Base-by-base conservation (phyloP, 306 rosid species). In the Acacia acuminata region DNA sequence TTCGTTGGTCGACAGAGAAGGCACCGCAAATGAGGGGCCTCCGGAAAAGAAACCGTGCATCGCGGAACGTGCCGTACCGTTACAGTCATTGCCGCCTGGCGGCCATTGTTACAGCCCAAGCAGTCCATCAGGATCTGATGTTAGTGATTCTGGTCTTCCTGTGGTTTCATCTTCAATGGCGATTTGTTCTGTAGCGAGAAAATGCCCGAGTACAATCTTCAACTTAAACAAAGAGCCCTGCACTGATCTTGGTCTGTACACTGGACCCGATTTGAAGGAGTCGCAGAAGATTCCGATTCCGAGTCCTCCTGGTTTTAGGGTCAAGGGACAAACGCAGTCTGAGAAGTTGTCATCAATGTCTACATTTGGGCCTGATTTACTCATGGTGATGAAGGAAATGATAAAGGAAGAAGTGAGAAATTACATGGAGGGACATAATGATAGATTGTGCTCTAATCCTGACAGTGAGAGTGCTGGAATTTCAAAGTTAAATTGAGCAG, bases 361-460 rank as follows among this genome's bases (percentile, higher is more conserved):
- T 56, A 32, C 71, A 32, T 87, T 78, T 38, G 81, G 88, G 38
- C 66, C 89, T 38, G 88, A 85, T 63, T 84, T 89, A 4, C 32
- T 85, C 42, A 43, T 75, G 11, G 72, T 71, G 56, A 78, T 90
- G 89, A 78, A 76, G 83, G 88, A 85, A 67, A 87, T 89, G 88
- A 71, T 90, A 44, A 87, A 63, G 64, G 84, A 70, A 67, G 94
- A 90, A 70, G 89, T 91, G 76, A 82, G 55, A 77, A 84, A 56
- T 75, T 91, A 82, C 86, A 89, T 91, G 81, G 88, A 51, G 60
- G 71, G 70, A 50, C 8, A 38, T 42, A 3, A 69, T 20, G 50
- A n/a, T n/a, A 20, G 51, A 40, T 5, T 67, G 81, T 16, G 50
- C 45, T 68, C 36, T 17, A 58, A 76, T 25, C 25, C 19, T 19